Base-by-base conservation (phyloP, 1,284 basidiomycete genomes). In the Hymenochaete sp. region DNA sequence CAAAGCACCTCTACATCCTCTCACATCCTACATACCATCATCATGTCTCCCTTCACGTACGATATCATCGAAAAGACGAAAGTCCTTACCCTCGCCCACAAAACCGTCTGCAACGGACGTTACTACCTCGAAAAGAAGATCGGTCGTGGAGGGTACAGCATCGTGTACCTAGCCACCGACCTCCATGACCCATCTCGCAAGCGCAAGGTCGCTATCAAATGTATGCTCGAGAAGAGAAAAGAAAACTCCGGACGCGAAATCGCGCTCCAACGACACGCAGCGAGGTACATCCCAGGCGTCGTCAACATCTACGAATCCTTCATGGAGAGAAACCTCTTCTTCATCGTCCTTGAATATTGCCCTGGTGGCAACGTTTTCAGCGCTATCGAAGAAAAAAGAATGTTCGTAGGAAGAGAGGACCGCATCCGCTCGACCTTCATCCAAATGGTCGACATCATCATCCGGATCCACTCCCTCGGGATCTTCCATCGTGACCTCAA, bases 201-300 rank as follows among this genome's bases (percentile, higher is more conserved):
- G 10, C 62, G 72, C 44, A 19, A 25, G 14, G 45, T 47, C 16
- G 38, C 39, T 11, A 21, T 42, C 24, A 46, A 46, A 25, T 44
- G 43, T 37, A 18, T 37, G 6, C 59, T 41, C 48, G 53, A 37
- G 63, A 67, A 50, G 61, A n/a, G n/a, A n/a, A n/a, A n/a, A n/a
- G 33, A 26, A n/a, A n/a, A 35, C 13, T 66, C 66, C 40, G 70
- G 70, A 24, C 74, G 91, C 50, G 71, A 72, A 51, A 71, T 90
- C 16, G 92, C 95, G 62, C 85, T 93, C 44, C 70, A 68, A 19
- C 91, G 95, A 52, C 75, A 92, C 58, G 73, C 82, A 56, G 65
- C 65, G 11, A 67, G 93, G 31, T 66, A 79, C 44, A 91, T 95
- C 56, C 76, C 74, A 3, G 87, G 91, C 56, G 87, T 95, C 38